Percentiles rank a stretch among this genome's conserved stretches.
These are phyloP conservation scores for Aspergillus nomiae DNA, from an alignment of 2,329 filamentous ascomycete species.

Conservation along the genomic window DNA sequence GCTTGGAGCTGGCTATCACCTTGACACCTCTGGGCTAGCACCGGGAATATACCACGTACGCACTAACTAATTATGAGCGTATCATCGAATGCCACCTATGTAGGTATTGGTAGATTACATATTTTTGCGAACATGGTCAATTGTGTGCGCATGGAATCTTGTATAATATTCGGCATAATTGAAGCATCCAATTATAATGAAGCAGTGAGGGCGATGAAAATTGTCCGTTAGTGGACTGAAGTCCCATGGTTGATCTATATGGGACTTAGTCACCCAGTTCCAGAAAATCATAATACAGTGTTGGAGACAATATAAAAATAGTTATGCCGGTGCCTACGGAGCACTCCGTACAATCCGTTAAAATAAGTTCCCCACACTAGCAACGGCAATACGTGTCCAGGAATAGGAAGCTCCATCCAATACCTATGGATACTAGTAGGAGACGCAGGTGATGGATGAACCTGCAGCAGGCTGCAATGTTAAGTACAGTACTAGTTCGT, in stretches of 20 bases:
- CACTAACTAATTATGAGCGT: not conserved
- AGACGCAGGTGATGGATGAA: not conserved
- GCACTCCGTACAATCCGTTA: not conserved
- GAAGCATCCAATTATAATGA: no score
- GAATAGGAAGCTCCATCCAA: not conserved
- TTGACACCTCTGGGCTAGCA: not conserved
- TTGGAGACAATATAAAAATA: not conserved
- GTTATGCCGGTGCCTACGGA: not conserved
- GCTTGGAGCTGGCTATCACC: not conserved
- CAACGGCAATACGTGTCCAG: not conserved
- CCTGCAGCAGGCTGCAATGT: constrained; percentile 9
- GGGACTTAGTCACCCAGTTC: not conserved
- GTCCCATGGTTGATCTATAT: constrained; percentile 1
- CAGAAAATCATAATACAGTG: not conserved
- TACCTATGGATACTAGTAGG: not conserved
- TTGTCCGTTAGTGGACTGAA: not conserved
- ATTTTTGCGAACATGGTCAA: not conserved
- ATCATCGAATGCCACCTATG: not conserved
- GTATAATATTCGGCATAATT: not conserved
- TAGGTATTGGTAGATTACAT: not conserved
- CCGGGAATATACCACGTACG: not conserved
- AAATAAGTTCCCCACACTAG: not conserved
- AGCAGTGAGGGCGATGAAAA: not conserved
- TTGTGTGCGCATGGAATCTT: not conserved
- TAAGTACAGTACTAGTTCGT: not conserved